Evolutionary conservation across 2,329 filamentous ascomycete genomes (phyloP).

Genomic region (Talaromyces piceae): DNA sequence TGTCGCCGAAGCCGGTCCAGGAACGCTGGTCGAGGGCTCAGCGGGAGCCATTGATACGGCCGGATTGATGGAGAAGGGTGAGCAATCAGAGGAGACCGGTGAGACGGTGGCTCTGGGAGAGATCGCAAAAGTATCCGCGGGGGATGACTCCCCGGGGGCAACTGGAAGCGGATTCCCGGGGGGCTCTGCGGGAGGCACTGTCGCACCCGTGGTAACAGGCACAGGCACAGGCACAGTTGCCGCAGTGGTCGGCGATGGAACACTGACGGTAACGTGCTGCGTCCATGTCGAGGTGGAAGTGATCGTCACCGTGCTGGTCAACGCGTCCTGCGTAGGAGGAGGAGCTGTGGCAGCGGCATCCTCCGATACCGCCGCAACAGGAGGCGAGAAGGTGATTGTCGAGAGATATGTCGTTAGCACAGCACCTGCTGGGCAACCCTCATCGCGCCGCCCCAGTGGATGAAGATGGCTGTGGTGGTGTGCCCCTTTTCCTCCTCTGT

Average conservation of each 20-base stretch:
- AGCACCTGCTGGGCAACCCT: background rate
- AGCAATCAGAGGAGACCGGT: background rate
- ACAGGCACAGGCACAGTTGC: background rate
- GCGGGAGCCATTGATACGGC: background rate
- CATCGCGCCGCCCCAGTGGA: background rate
- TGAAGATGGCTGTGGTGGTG: background rate
- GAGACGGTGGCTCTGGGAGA: background rate
- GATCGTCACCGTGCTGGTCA: background rate
- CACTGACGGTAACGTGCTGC: background rate
- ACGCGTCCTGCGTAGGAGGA: background rate
- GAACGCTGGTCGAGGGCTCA: background rate
- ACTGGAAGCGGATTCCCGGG: background rate
- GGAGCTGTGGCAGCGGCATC: background rate
- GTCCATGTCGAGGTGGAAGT: background rate
- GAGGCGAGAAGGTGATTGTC: background rate
- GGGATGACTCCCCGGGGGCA: background rate
- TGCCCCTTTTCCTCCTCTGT: no score
- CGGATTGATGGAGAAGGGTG: background rate
- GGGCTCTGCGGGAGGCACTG: background rate
- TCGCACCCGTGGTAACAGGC: background rate
- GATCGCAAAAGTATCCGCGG: background rate
- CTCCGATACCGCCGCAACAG: background rate
- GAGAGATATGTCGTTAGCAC: background rate
- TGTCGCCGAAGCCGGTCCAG: no score
- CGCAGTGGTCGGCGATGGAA: no score